Evolutionary conservation across 306 rosid species (phyloP).

Genomic region (Urtica urens): DNA sequence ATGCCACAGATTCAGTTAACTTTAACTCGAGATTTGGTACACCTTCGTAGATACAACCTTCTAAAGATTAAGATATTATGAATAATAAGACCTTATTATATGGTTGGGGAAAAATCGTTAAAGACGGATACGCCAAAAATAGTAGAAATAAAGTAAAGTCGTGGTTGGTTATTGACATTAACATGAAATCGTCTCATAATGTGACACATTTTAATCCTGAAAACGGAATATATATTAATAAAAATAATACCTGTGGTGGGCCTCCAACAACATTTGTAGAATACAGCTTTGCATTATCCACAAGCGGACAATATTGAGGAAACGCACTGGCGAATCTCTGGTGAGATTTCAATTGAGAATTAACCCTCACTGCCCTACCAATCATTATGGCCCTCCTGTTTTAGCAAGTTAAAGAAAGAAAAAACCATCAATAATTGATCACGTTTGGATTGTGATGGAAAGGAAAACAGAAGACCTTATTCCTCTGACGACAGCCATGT

Average conservation of each 20-base stretch:
- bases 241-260: conserved; percentile 52
- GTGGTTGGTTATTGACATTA: background rate
- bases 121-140: no score
- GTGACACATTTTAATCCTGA: background rate
- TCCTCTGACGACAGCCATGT: conserved; percentile 85
- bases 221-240: background rate
- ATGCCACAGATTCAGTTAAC: no score
- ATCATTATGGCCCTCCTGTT: conserved; percentile 73
- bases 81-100: no score
- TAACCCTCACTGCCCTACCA: conserved; percentile 83
- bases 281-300: conserved; percentile 70
- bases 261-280: conserved; percentile 38
- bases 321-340: conserved; percentile 81
- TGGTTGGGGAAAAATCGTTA: no score
- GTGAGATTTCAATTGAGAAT: conserved; percentile 79
- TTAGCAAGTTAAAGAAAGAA: background rate
- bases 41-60: no score
- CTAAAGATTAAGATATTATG: no score
- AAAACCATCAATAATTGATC: background rate
- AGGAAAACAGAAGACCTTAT: conserved; percentile 41
- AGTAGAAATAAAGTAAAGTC: no score
- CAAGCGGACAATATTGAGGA: conserved; percentile 56
- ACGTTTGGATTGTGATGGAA: background rate
- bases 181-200: background rate
- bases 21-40: no score